Conservation (phyloP, 768 basidiomycete species). For the Sarcomyxa edulis region DNA sequence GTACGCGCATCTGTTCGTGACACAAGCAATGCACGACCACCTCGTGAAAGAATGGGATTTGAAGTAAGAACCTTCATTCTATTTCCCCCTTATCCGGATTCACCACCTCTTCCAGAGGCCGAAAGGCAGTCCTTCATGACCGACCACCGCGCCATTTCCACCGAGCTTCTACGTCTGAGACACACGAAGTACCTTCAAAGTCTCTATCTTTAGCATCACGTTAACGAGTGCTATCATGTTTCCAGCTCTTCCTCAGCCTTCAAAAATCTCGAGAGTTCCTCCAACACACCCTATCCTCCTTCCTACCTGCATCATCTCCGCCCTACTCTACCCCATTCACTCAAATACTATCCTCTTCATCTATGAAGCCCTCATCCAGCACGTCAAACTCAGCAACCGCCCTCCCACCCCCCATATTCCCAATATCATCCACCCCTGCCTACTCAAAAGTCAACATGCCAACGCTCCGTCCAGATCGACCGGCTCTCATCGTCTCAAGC, state of each 20-base stretch:
- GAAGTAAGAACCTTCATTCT: slow-evolving; percentile 42
- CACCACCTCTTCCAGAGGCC: slow-evolving; percentile 47
- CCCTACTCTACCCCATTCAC: slow-evolving; percentile 68
- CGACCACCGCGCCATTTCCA: slow-evolving; percentile 86
- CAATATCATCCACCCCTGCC: too few species aligned
- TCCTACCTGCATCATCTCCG: slow-evolving; percentile 45
- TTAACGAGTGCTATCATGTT: slow-evolving; percentile 3
- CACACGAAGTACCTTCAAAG: slow-evolving; percentile 60
- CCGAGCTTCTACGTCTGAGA: slow-evolving; percentile 59
- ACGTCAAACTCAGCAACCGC: slow-evolving; percentile 10
- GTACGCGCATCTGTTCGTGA: slow-evolving; percentile 91
- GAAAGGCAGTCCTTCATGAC: slow-evolving; percentile 79
- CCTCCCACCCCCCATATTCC: too few species aligned
- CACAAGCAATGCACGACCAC: slow-evolving; percentile 74
- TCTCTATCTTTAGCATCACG: neutral
- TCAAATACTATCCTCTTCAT: slow-evolving; percentile 22
- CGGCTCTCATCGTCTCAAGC: slow-evolving; percentile 84
- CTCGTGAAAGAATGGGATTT: slow-evolving; percentile 72
- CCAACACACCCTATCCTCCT: slow-evolving; percentile 26
- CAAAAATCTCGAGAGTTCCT: slow-evolving; percentile 35
- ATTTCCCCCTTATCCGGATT: neutral
- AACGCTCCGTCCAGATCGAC: slow-evolving; percentile 61
- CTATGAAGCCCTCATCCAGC: slow-evolving; percentile 7
- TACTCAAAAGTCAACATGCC: slow-evolving; percentile 35
- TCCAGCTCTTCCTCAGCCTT: slow-evolving; percentile 48